These are phyloP conservation scores for Rhodotorula toruloides DNA, from an alignment of 768 basidiomycete species.

Conservation along the genomic window DNA sequence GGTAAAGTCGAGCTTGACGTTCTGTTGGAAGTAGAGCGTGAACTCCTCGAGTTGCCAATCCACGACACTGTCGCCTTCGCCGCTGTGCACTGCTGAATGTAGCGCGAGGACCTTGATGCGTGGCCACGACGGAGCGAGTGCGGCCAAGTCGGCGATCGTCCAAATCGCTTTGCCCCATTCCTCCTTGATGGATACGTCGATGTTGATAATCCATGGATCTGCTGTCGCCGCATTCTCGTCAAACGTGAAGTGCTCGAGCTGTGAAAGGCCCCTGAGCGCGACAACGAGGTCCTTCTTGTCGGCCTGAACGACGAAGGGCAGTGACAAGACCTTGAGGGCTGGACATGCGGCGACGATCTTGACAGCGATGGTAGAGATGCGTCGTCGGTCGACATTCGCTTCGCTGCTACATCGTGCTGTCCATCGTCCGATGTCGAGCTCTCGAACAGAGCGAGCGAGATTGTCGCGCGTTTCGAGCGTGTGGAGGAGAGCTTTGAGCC, in stretches of 20 bases:
- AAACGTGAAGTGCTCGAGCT: neutral
- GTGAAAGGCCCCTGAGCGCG: neutral
- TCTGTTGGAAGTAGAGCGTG: constrained; percentile 3
- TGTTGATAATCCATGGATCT: constrained; percentile 28
- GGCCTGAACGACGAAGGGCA: constrained; percentile 14
- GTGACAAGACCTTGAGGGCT: neutral
- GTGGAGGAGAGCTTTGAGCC: neutral
- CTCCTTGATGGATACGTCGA: constrained; percentile 12
- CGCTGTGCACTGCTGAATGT: neutral
- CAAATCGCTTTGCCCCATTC: constrained; percentile 16
- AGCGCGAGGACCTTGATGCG: neutral
- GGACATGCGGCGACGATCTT: neutral
- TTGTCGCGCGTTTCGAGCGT: constrained; percentile 7
- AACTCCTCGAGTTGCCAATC: constrained; percentile 9
- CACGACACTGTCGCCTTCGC: neutral
- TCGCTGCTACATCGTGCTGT: constrained; percentile 5
- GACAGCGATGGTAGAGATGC: constrained; percentile 2
- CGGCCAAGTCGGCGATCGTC: neutral
- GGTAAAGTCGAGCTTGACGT: neutral
- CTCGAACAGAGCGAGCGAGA: neutral
- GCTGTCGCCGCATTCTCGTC: neutral
- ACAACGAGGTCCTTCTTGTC: constrained; percentile 14
- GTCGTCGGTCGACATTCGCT: neutral
- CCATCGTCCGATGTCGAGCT: constrained; percentile 6
- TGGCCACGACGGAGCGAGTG: neutral